Evolutionary conservation across 345 rosid species (phyloP).

Genomic region (Eucalyptus regnans): DNA sequence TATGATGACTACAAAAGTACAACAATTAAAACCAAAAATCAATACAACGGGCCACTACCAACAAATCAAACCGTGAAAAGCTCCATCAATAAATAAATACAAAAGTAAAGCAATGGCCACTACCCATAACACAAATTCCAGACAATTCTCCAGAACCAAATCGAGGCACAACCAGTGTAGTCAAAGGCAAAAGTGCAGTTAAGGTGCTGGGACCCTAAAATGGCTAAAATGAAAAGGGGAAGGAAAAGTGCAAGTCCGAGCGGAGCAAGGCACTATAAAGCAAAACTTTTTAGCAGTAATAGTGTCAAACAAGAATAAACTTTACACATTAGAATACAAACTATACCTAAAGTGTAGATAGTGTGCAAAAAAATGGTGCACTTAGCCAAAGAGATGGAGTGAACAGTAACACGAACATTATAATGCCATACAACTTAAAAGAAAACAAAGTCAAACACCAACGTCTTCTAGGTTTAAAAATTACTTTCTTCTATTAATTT

Average conservation of each 20-base stretch:
- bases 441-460: neutral
- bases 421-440: neutral
- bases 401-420: neutral
- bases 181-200: neutral
- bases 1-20: conserved; percentile 61
- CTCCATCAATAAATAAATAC: neutral
- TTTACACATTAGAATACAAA: neutral
- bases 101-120: neutral
- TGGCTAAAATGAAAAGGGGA: neutral
- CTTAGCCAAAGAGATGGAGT: neutral
- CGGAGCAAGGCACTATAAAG: neutral
- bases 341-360: neutral
- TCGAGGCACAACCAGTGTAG: neutral
- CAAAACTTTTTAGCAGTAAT: neutral
- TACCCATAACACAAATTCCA: neutral
- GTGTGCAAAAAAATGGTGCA: neutral
- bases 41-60: neutral
- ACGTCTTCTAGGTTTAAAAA: neutral
- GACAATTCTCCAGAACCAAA: neutral
- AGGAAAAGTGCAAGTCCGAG: neutral
- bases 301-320: neutral
- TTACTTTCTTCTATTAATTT: neutral
- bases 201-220: neutral
- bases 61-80: neutral
- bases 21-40: neutral